Evolutionary conservation across 2,329 filamentous ascomycete species (phyloP), one percentile per base, ranked within the genome.

Genomic region (Trichoderma semiorbis): DNA sequence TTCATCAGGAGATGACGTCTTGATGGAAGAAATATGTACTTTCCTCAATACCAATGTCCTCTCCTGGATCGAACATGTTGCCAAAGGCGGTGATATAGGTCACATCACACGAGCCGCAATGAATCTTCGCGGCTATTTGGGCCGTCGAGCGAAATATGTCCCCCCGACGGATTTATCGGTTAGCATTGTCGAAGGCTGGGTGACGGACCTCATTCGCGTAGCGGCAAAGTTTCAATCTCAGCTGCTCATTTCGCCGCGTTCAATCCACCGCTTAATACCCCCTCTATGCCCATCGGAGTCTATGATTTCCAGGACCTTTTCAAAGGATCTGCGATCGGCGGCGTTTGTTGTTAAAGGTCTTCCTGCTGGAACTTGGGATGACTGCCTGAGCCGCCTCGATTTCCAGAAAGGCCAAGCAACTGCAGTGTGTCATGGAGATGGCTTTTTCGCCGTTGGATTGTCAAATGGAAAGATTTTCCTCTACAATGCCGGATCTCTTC

Each of bases 61-160:
- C 18, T 60, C 26, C 11, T 68, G 70, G 70, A 63, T 69, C 28
- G 70, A 72, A 36, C 18, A 30, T 30, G 8, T 72, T 26, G 55
- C 70, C 1, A 47, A 43, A 28, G 12, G 50, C 18, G 34, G 58
- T 14, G 24, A 69, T 21, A 28, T 63, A 16, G 11, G 26, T 5
- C 12, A 11, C 32, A 55, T 53, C 2, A 36, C 24, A 14, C 39
- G 55, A 16, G 26, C 57, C 18, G 62, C 70, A 4, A 57, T 47
- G 26, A 47, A 63, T 30, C 11, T 72, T 4, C 43, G 47, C 11
- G 5, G 24, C 0, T 68, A 68, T 60, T 6, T 58, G 18, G 53
- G 32, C 1, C 65, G 53, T 32, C 65, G 65, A 24, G 65, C 34
- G 7, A 47, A 60, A 30, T 58, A 28, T 14, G 26, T 60, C 5